Conservation (phyloP, 257 asterid genomes). For the Striga asiatica region DNA sequence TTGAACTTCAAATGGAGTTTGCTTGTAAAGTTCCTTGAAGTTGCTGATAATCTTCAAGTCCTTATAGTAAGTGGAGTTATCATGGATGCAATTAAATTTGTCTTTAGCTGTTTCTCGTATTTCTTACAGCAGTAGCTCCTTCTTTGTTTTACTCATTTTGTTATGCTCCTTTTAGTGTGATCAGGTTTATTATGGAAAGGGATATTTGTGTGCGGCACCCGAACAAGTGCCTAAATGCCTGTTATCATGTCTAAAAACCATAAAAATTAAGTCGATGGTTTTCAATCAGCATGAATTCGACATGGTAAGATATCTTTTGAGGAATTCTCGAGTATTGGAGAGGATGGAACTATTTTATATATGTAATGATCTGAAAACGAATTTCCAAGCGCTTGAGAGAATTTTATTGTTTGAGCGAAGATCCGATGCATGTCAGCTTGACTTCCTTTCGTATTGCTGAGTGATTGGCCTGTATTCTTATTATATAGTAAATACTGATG, state of each 20-base stretch:
- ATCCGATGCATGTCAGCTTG: no score
- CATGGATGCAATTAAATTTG: background rate
- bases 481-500: no score
- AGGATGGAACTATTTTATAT: background rate
- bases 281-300: background rate
- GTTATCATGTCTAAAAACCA: background rate
- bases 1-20: background rate
- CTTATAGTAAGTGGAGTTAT: background rate
- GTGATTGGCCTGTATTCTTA: no score
- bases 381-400: no score
- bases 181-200: background rate
- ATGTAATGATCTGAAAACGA: no score
- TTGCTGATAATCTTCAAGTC: conserved; percentile 5
- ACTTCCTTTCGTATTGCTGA: no score
- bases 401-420: no score
- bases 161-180: background rate
- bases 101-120: background rate
- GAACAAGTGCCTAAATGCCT: background rate
- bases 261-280: background rate
- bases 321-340: background rate
- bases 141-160: background rate
- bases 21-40: background rate
- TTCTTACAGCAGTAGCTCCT: background rate
- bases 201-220: background rate
- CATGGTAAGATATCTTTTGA: background rate